Evolutionary conservation across 2,329 filamentous ascomycete species (phyloP).

Genomic region (Lachnellula occidentalis): DNA sequence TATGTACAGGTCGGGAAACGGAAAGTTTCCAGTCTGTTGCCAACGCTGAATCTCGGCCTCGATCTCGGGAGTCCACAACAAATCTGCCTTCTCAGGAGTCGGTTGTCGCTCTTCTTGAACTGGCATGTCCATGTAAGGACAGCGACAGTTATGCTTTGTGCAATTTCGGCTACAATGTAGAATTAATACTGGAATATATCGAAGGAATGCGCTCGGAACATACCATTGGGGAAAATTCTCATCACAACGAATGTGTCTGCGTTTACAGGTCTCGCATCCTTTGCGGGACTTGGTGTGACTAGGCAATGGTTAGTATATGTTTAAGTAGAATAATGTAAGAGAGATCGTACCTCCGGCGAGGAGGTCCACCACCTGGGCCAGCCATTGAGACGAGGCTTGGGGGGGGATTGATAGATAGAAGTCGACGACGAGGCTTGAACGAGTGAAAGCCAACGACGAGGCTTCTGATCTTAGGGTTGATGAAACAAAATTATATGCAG

Average conservation of each 20-base stretch:
- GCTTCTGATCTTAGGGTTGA: slow-evolving; percentile 18
- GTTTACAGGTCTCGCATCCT: slow-evolving; percentile 97
- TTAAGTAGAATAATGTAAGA: not conserved
- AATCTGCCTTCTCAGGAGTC: slow-evolving; percentile 58
- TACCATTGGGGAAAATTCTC: slow-evolving; percentile 98
- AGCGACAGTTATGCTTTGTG: slow-evolving; percentile 97
- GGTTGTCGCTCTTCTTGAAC: slow-evolving; percentile 57
- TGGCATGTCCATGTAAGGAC: slow-evolving; percentile 90
- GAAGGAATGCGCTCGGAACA: slow-evolving; percentile 25
- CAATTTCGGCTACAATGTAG: slow-evolving; percentile 74
- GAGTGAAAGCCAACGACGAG: slow-evolving; percentile 32
- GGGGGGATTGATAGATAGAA: slow-evolving; percentile 23
- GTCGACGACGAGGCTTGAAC: slow-evolving; percentile 34
- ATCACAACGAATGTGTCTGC: slow-evolving; percentile 94
- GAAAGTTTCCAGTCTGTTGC: slow-evolving; percentile 78
- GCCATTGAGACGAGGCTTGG: slow-evolving; percentile 59
- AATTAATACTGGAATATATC: slow-evolving; percentile 20
- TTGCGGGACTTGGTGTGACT: slow-evolving; percentile 99
- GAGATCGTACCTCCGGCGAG: slow-evolving; percentile 55
- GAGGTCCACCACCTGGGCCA: slow-evolving; percentile 90
- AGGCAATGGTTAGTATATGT: slow-evolving; percentile 20
- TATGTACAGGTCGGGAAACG: slow-evolving; percentile 75
- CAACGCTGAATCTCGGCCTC: slow-evolving; percentile 77
- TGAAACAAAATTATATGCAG: slow-evolving; percentile 10
- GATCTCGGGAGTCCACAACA: slow-evolving; percentile 83